These are phyloP conservation scores for Alternaria arbusti DNA, from an alignment of 2,329 filamentous ascomycete species.

Conservation along the genomic window DNA sequence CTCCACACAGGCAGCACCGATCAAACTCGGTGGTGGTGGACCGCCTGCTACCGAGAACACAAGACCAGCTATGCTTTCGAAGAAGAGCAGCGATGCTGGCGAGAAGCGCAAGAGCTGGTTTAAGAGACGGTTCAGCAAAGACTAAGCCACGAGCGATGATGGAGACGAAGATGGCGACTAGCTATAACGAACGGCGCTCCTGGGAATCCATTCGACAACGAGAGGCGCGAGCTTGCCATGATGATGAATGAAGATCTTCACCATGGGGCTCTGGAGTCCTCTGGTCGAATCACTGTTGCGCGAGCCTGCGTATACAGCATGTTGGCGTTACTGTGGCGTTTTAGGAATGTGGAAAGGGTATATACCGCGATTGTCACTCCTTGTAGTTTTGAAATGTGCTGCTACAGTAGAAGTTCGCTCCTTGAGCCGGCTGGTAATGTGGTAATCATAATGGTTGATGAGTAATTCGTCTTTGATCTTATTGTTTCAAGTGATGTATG, in stretches of 20 bases:
- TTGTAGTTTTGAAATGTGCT: constrained; percentile 18
- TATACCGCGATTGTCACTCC: constrained; percentile 23
- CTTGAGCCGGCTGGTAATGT: constrained; percentile 19
- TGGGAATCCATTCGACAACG: not conserved
- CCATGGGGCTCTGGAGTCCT: not conserved
- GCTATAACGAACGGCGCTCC: constrained; percentile 3
- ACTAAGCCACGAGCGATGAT: constrained; percentile 30
- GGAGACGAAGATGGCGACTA: not conserved
- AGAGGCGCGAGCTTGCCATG: constrained; percentile 10
- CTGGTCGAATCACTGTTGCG: constrained; percentile 14
- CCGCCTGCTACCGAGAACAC: constrained; percentile 12
- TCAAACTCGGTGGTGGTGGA: constrained; percentile 28
- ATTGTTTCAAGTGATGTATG: not conserved
- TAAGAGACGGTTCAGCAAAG: constrained; percentile 78
- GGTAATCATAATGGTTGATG: constrained; percentile 38
- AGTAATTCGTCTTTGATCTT: not conserved
- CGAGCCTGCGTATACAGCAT: constrained; percentile 4
- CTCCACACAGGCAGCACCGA: constrained; percentile 31
- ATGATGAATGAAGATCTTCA: constrained; percentile 13
- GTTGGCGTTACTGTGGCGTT: constrained; percentile 21
- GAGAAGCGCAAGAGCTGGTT: constrained; percentile 90
- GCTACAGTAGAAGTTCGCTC: constrained; percentile 12
- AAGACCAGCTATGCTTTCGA: constrained; percentile 28
- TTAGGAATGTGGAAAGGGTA: constrained; percentile 6
- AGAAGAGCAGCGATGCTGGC: constrained; percentile 27